Evolutionary conservation across 2,329 filamentous ascomycete species (phyloP), one percentile per base, ranked within the genome.

Genomic region (Phialophora verrucosa): DNA sequence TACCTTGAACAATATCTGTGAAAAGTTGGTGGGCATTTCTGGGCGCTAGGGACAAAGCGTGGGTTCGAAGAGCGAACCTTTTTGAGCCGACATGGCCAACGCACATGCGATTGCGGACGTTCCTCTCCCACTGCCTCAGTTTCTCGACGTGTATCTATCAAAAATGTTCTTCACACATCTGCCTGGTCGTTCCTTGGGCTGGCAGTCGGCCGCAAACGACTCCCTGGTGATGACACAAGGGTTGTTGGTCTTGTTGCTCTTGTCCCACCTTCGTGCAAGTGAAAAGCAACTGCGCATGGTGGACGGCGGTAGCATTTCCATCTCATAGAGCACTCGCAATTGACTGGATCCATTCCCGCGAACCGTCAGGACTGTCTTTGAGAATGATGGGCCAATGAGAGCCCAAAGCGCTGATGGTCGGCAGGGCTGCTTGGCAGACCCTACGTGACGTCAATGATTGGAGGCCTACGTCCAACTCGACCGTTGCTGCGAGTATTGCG

Each of bases 1-100:
- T 57, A 50, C 35, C 51, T 65, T 65, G 59, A 58, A 64, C 57
- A 54, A 54, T 62, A 29, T n/a, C 29, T 25, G 29, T 55, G 32
- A 42, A 14, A 38, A 54, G 17, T 47, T 27, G 56, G 60, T 32
- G 32, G 56, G 62, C 65, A 68, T 63, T 63, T 47, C 6, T 35
- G 38, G 60, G 63, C 63, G 66, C 53, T 8, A 29, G 20, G 54
- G 59, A 42, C 25, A 49, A 51, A 23, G 35, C 49, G 31, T 50
- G 12, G 8, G 32, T 35, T 53, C 14, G 6, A 38, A 29, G 53
- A 57, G 62, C 29, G 58, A 59, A 20, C 38, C 38, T 11, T 20
- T 35, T 44, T 29, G 11, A 6, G 44, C 20, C 23, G 56, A 47
- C 20, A 14, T 47, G 42, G n/a, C 35, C 31, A 38, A 61, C 60